Percentiles rank a stretch among this genome's conserved stretches.
phyloP scores from a whole-genome alignment of 2,329 filamentous ascomycete species.

The Gnomoniopsis smithogilvyi region DNA sequence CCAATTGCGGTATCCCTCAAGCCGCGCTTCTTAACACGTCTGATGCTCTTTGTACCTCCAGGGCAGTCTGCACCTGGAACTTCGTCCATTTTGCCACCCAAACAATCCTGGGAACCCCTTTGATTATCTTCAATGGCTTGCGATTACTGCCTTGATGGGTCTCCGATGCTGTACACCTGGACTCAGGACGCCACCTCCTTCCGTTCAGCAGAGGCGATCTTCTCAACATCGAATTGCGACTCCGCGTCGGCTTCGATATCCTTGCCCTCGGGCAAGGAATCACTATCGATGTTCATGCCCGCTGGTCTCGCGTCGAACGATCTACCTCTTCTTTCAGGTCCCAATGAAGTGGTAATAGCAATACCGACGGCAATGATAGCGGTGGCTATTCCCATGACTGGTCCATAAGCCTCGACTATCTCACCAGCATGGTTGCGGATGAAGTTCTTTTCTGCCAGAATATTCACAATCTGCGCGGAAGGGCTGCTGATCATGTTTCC shows the following conservation, averaged over 20 bases:
- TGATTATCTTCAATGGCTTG: background rate
- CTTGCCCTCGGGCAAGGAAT: constrained; percentile 22
- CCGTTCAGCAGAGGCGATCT: background rate
- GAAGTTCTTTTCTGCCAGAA: constrained; percentile 61
- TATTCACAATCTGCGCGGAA: constrained; percentile 74
- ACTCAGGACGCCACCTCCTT: constrained; percentile 3
- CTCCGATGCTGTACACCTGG: background rate
- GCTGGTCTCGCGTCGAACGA: constrained; percentile 62
- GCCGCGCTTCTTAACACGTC: no score
- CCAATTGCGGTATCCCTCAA: no score
- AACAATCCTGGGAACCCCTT: background rate
- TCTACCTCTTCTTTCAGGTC: constrained; percentile 71
- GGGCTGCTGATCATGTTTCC: constrained; percentile 74
- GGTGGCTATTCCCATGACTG: constrained; percentile 72
- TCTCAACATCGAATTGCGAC: constrained; percentile 4
- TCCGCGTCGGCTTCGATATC: constrained; percentile 8
- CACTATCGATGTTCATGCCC: constrained; percentile 33
- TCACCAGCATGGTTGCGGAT: constrained; percentile 53
- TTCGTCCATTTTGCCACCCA: no score
- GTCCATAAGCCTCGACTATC: constrained; percentile 66
- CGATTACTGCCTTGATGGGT: background rate
- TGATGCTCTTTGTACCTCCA: no score
- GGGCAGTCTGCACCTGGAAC: no score
- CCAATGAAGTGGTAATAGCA: constrained; percentile 62
- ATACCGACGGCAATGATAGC: constrained; percentile 74